A percentile compares a stretch with the other conserved stretches of the same genome.
Evolutionary conservation across 768 basidiomycete genomes (phyloP).

Genomic region (Sarcodon aspratus): DNA sequence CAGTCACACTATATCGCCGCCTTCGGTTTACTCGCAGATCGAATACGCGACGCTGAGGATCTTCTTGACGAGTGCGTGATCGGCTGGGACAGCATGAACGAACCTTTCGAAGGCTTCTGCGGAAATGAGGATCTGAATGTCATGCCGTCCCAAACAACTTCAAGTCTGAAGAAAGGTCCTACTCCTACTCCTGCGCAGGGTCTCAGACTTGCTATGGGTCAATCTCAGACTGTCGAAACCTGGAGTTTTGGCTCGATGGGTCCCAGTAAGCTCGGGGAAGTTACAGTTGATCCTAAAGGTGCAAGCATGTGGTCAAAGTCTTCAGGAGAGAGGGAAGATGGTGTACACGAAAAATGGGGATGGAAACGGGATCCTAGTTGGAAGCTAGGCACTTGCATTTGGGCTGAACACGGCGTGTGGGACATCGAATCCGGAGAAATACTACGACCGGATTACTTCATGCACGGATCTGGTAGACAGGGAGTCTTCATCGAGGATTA

Average conservation of each 20-base stretch:
- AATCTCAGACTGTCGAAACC: conserved; percentile 68
- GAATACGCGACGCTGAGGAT: conserved; percentile 62
- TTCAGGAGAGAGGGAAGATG: conserved; percentile 28
- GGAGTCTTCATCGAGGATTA: conserved; percentile 68
- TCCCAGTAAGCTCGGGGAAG: conserved; percentile 57
- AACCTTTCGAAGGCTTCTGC: conserved; percentile 80
- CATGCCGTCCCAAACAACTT: conserved; percentile 57
- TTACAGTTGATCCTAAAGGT: conserved; percentile 82
- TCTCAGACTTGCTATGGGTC: conserved; percentile 81
- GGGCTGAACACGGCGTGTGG: conserved; percentile 90
- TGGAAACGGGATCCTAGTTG: conserved; percentile 70
- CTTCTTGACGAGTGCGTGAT: conserved; percentile 82
- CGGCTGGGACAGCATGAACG: conserved; percentile 96
- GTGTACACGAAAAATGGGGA: conserved; percentile 62
- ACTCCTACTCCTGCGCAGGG: conserved; percentile 79
- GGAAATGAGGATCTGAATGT: conserved; percentile 56
- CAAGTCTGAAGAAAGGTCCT: conserved; percentile 76
- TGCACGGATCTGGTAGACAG: conserved; percentile 22
- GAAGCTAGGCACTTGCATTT: conserved; percentile 69
- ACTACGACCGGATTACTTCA: conserved; percentile 71
- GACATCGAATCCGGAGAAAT: conserved; percentile 58
- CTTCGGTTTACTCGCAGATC: conserved; percentile 63
- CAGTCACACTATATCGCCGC: conserved; percentile 70
- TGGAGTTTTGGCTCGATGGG: conserved; percentile 77
- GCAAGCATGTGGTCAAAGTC: conserved; percentile 67